Conservation (phyloP, 2,329 filamentous ascomycete species). For the Pezicula neosporulosa region DNA sequence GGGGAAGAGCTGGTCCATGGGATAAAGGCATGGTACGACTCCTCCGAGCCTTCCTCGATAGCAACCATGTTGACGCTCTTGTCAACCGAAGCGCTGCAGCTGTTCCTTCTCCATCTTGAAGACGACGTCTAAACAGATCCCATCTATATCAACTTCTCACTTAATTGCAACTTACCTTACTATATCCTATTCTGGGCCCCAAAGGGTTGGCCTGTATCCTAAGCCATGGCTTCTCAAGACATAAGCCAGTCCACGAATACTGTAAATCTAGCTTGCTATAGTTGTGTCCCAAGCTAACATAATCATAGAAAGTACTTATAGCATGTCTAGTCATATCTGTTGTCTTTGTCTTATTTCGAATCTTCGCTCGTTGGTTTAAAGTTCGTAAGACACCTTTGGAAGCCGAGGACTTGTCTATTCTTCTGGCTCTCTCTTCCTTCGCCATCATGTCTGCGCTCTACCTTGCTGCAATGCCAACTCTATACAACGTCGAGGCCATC, state of each 20-base stretch:
- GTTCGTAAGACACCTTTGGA: conserved; percentile 5
- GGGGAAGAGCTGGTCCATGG: too few species aligned
- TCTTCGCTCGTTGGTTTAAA: conserved; percentile 10
- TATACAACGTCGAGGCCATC: conserved; percentile 29
- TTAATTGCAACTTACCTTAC: background rate
- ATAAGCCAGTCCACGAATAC: conserved; percentile 3
- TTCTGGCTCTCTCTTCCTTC: conserved; percentile 20
- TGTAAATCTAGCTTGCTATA: background rate
- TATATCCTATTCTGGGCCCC: background rate
- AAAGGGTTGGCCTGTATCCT: background rate
- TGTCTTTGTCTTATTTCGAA: conserved; percentile 9
- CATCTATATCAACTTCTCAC: too few species aligned
- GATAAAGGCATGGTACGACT: too few species aligned
- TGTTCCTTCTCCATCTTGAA: too few species aligned
- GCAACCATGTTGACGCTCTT: too few species aligned
- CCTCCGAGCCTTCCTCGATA: too few species aligned
- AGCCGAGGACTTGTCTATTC: conserved; percentile 10
- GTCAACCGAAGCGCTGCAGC: too few species aligned
- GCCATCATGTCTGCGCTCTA: conserved; percentile 29
- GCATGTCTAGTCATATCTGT: conserved; percentile 6
- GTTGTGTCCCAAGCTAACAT: background rate
- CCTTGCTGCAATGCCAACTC: conserved; percentile 29
- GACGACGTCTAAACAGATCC: too few species aligned
- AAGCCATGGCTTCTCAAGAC: conserved; percentile 7
- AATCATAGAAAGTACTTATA: conserved; percentile 10